Conservation (phyloP, 768 basidiomycete species). For the Russula ochroleuca region DNA sequence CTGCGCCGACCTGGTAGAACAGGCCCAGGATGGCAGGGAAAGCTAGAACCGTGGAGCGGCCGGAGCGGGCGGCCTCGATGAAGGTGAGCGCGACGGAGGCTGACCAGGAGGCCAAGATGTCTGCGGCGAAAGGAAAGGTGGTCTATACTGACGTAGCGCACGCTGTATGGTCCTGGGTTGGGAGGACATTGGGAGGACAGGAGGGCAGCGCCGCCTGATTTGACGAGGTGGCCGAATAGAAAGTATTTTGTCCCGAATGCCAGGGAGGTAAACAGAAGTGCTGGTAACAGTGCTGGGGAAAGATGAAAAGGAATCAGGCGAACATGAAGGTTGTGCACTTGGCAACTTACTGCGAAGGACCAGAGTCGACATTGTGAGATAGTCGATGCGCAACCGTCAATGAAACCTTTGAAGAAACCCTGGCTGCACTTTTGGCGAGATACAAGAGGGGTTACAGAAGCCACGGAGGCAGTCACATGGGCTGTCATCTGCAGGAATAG, state of each 20-base stretch:
- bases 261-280: constrained; percentile 17
- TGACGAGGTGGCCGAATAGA: constrained; percentile 16
- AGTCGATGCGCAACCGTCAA: neutral
- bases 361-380: constrained; percentile 5
- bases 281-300: constrained; percentile 18
- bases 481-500: too few relatives aligned
- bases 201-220: constrained; percentile 18
- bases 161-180: constrained; percentile 18
- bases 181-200: constrained; percentile 14
- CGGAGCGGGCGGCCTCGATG: constrained; percentile 22
- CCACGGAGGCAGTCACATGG: too few relatives aligned
- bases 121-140: constrained; percentile 9
- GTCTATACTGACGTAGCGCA: constrained; percentile 18
- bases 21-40: constrained; percentile 16
- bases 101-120: constrained; percentile 16
- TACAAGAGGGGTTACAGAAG: too few relatives aligned
- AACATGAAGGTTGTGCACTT: neutral
- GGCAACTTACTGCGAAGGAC: constrained; percentile 9
- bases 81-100: constrained; percentile 19
- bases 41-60: constrained; percentile 12
- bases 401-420: too few relatives aligned
- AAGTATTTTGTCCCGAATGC: constrained; percentile 14
- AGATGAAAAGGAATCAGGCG: neutral
- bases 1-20: constrained; percentile 20
- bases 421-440: too few relatives aligned